Evolutionary conservation across 192 early-diverging fungal genomes (phyloP).

Genomic region (Dissophora globulifera): DNA sequence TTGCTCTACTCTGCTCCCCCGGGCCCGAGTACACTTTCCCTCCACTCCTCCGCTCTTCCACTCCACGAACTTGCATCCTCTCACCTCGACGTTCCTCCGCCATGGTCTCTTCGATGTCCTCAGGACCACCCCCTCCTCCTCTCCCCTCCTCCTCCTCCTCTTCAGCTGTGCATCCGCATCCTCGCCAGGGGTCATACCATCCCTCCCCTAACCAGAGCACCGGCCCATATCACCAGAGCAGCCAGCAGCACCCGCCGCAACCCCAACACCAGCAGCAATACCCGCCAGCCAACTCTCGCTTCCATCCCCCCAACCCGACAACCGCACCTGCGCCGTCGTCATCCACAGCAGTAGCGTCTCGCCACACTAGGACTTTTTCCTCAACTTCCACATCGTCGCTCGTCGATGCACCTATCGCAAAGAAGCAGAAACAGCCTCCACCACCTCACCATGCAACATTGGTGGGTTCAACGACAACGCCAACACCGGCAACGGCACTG

Average conservation of each 20-base stretch:
- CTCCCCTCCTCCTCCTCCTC: slow-evolving; percentile 19
- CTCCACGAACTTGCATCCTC: too few species aligned
- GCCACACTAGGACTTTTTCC: slow-evolving; percentile 5
- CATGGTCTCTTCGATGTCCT: slow-evolving; percentile 25
- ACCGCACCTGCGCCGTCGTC: too few species aligned
- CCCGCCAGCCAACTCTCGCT: not conserved
- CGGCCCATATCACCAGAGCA: slow-evolving; percentile 5
- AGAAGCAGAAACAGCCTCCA: slow-evolving; percentile 22
- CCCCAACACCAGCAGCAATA: not conserved
- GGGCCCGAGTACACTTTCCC: too few species aligned
- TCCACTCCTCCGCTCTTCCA: too few species aligned
- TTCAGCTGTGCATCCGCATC: slow-evolving; percentile 1
- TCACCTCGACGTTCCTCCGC: too few species aligned
- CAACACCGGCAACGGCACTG: not conserved
- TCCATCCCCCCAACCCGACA: slow-evolving; percentile 2
- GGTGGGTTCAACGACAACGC: not conserved
- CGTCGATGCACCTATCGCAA: slow-evolving; percentile 5
- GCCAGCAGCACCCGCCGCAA: slow-evolving; percentile 1
- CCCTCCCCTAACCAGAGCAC: not conserved
- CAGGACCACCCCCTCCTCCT: slow-evolving; percentile 4
- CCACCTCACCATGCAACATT: not conserved
- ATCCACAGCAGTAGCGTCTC: not conserved
- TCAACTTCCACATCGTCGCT: not conserved
- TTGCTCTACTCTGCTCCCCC: too few species aligned
- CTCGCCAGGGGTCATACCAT: slow-evolving; percentile 1